phyloP scores from a whole-genome alignment of 352 stramenopile species.

The Globisporangium barbulae region DNA sequence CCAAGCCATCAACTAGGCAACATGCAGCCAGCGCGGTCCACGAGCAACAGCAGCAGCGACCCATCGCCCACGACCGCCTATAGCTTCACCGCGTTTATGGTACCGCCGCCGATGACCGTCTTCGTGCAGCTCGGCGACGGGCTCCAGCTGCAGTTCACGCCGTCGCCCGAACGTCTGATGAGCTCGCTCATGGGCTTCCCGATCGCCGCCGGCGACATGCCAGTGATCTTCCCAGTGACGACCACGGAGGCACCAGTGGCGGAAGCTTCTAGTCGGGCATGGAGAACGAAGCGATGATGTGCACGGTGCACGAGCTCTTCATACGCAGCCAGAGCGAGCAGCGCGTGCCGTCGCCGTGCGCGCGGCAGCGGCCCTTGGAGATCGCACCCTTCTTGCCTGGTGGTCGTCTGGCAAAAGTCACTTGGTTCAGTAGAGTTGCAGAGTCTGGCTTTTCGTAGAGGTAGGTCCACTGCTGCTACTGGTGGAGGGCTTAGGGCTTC shows the following conservation, averaged over 20 bases:
- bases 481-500: no score
- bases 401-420: no score
- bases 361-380: no score
- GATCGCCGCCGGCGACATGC: slow-evolving; percentile 26
- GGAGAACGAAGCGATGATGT: slow-evolving; percentile 31
- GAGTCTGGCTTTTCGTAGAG: no score
- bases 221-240: slow-evolving; percentile 7
- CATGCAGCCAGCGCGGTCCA: slow-evolving; percentile 1
- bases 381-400: no score
- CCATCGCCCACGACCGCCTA: slow-evolving; percentile 18
- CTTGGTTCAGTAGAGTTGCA: no score
- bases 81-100: slow-evolving; percentile 40
- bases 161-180: slow-evolving; percentile 35
- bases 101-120: slow-evolving; percentile 58
- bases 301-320: slow-evolving; percentile 62
- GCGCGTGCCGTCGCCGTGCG: slow-evolving; percentile 46
- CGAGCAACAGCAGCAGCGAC: slow-evolving; percentile 17
- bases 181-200: slow-evolving; percentile 30
- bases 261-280: slow-evolving; percentile 12
- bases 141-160: slow-evolving; percentile 45
- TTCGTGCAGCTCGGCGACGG: slow-evolving; percentile 61
- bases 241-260: slow-evolving; percentile 7
- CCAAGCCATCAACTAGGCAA: slow-evolving; percentile 2
- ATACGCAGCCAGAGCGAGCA: slow-evolving; percentile 52
- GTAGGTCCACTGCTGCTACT: no score